Evolutionary conservation across 352 stramenopile genomes (phyloP), one percentile per base, ranked within the genome.

Genomic region (Phytophthora agathidicida): DNA sequence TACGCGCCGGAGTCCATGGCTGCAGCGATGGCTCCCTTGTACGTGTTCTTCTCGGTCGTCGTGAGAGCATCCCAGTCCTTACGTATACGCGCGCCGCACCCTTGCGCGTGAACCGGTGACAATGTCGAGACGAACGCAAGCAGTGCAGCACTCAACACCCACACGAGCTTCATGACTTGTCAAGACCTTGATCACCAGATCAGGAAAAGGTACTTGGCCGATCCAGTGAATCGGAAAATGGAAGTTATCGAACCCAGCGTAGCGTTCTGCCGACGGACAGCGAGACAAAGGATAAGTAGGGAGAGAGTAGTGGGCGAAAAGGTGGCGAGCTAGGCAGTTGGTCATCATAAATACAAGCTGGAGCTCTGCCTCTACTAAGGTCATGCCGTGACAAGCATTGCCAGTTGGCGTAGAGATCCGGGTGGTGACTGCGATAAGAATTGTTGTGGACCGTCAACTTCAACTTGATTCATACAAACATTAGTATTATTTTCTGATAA

Each of bases 1-100:
- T 83, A 86, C 3, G 62, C 66, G 5, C 79, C 79, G 0, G 63
- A 81, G 41, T 84, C 75, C 76, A 89, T 89, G 7, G 76, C 55
- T 10, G 68, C 49, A 9, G 71, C 54, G 4, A 89, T 11, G 7
- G 79, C 79, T 24, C 55, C 55, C 38, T 80, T 75, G 59, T 86
- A 89, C 13, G 71, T 73, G 11, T 36, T 27, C 33, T 89, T 77
- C 19, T 89, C 76, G 0, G 16, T 23, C 0, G 39, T 24, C 1
- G 74, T 65, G 10, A 82, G 24, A 5, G 48, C 26, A 17, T 73
- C 61, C 77, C 77, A 87, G 28, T 74, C 46, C n/a, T 74, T 72
- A 61, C 74, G 71, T 2, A 83, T 52, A 31, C 77, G 74, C 9
- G 68, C 32, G 7, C 69, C 67, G 20, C 73, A 77, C 13, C 16